Evolutionary conservation across 805 yeast species (phyloP), one percentile per base, ranked within the genome.

Genomic region (Teunomyces atbi): DNA sequence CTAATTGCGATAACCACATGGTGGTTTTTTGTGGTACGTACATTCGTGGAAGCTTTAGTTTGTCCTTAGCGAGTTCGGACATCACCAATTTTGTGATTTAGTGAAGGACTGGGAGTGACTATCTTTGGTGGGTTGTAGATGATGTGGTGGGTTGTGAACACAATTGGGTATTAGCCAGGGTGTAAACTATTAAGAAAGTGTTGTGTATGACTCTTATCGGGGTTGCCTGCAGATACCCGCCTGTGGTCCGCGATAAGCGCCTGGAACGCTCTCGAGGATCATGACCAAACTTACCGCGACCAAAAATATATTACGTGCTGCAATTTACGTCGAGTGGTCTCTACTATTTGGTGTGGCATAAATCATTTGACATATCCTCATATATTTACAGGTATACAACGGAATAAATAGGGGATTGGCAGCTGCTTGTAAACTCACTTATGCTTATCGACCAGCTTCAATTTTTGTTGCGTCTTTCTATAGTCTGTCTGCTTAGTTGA

Each of bases 401-500:
- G 29, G 15, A 12, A 23, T 37, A 27, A 18, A 28, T 28, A 38
- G 12, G 16, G 16, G 20, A 26, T n/a, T 18, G 42, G 10, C 32
- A 13, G 41, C 6, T 21, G 8, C 11, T 7, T 7, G 26, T 23
- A 21, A 21, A 21, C 23, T 5, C 6, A 21, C 6, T 8, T 21
- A 23, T 23, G 26, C 20, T 3, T 4, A 4, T 19, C 20, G 20
- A 19, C 20, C 20, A 19, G 20, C 5, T 4, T 19, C 20, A 5
- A 3, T 19, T 19, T 19, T 19, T 19, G 20, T 19, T 19, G 30
- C 3, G 15, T 28, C n/a, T n/a, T 28, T 28, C 30, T 28, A 28
- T 28, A 11, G 30, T 27, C n/a, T 27, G 29, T 28, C 6, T n/a
- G 20, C 1, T 23, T 26, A 10, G 19, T 46, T 52, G 66, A 92